Base-by-base conservation (phyloP, 306 rosid species). In the Quercus aquifolioides region DNA sequence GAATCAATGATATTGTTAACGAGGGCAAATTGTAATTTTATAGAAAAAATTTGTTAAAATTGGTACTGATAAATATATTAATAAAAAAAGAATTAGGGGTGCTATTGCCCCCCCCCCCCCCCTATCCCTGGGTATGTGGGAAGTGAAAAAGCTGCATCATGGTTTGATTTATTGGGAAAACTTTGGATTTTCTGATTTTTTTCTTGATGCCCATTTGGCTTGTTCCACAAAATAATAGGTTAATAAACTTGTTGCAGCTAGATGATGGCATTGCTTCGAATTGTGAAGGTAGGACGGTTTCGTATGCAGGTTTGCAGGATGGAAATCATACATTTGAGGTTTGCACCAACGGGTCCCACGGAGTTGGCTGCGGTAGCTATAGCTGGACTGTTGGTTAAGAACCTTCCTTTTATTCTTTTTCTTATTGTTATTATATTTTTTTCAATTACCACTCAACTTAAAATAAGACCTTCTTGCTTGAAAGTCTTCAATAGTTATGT, bases 351-450 rank as follows among this genome's bases (percentile, higher is more conserved):
- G 81, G 80, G 54, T 52, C 83, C 59, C 84, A 55, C 56, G 90
- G 88, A 76, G 63, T 81, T 84, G 88, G 81, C 72, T 94, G 97
- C 86, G 86, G 90, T 73, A 83, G 69, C 82, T 83, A 83, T 77
- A 86, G 84, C 60, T 94, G 98, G 98, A 92, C 89, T 79, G 81
- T 94, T 76, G 98, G 97, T 94, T 73, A 82, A 82, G 79, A 80
- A 65, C 57, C 84, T 73, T 68, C 81, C 80, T 87, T 71, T 72
- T 41, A 62, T 71, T 76, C n/a, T 38, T 38, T 38, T 38, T 38
- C 46, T 38, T 7, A 38, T 38, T 64, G 18, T 75, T 69, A 4
- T 79, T 51, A 72, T 23, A 1, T 23, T 51, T 7, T 60, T 21
- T 67, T 67, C 52, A 35, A 49, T 43, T 49, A 23, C 20, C 52